These are phyloP conservation scores for Ostreobium quekettii DNA, from an alignment of 139 green algal genomes.

Conservation along the genomic window DNA sequence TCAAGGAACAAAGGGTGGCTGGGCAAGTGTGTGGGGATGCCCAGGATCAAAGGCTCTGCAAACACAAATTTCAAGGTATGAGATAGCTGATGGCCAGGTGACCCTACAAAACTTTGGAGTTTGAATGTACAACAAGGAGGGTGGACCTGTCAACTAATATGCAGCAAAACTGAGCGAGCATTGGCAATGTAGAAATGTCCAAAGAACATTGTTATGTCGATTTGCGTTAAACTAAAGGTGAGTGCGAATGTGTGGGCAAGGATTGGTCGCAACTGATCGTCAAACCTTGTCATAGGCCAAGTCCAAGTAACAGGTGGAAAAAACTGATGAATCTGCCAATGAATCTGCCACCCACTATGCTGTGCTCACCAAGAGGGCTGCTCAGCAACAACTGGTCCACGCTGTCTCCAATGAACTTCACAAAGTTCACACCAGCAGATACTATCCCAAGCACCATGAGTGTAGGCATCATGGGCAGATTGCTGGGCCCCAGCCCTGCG, in stretches of 20 bases:
- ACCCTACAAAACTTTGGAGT: no score
- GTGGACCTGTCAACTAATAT: neutral
- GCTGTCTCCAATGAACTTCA: neutral
- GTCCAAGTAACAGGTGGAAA: no score
- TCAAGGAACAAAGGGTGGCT: constrained; percentile 6
- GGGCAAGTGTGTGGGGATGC: neutral
- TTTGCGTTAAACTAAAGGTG: no score
- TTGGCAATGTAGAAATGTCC: no score
- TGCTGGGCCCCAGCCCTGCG: neutral
- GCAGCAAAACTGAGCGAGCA: neutral
- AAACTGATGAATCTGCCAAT: neutral
- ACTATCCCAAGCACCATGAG: constrained; percentile 8
- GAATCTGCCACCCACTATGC: neutral
- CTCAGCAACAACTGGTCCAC: constrained; percentile 8
- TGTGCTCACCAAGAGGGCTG: constrained; percentile 5
- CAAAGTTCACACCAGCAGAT: neutral
- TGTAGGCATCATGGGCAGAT: neutral
- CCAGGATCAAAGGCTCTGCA: constrained; percentile 11
- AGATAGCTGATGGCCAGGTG: no score
- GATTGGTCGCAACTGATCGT: no score
- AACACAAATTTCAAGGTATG: constrained; percentile 7
- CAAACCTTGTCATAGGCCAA: no score
- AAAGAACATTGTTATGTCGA: no score
- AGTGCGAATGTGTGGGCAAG: no score
- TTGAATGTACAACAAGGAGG: neutral